Base-by-base conservation (phyloP, 2,329 filamentous ascomycete species). In the Arthroderma sp. region DNA sequence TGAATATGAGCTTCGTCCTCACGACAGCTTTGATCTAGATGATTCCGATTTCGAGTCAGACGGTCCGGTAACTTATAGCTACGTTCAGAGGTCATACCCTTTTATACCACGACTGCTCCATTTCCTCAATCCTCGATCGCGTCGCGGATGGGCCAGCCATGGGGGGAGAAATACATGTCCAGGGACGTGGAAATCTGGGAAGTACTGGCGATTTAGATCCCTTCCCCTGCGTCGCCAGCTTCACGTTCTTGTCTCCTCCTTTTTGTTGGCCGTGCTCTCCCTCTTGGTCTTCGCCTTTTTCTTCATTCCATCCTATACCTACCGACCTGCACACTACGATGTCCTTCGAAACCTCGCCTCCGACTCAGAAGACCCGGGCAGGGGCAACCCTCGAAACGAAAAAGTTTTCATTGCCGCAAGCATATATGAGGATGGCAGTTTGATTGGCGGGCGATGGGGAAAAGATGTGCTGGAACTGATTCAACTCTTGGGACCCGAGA, bases 371-470 rank as follows among this genome's bases (percentile, higher is more conserved):
- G 44, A 51, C 4, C 49, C 59, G 4, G 68, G 68, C 3, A 56
- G 71, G 39, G 74, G 67, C 5, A 79, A 79, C 50, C 55, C 66
- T 1, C 61, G 67, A 44, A 68, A 75, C 41, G 79, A 86, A 58
- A 82, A 78, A 54, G 67, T 86, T n/a, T 86, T 82, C 56, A 82
- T 87, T 42, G 79, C 79, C 1, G 76, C 82, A 10, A 83, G 79
- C 54, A 69, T 87, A 44, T 82, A 82, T 53, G 81, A 86, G 54
- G 66, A 68, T 5, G 80, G 79, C 1, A 64, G 71, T 2, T 64
- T 86, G 15, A 73, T 80, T 0, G 64, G 68, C 5, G 81, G 82
- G 1, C 64, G 68, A 29, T 87, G 82, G 82, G 81, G 78, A 0
- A 58, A 70, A 48, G 69, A 72, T 27, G 57, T 87, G 0, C 56